Evolutionary conservation across 1,284 basidiomycete genomes (phyloP), one percentile per base, ranked within the genome.

Genomic region (Fomitopsis betulina): DNA sequence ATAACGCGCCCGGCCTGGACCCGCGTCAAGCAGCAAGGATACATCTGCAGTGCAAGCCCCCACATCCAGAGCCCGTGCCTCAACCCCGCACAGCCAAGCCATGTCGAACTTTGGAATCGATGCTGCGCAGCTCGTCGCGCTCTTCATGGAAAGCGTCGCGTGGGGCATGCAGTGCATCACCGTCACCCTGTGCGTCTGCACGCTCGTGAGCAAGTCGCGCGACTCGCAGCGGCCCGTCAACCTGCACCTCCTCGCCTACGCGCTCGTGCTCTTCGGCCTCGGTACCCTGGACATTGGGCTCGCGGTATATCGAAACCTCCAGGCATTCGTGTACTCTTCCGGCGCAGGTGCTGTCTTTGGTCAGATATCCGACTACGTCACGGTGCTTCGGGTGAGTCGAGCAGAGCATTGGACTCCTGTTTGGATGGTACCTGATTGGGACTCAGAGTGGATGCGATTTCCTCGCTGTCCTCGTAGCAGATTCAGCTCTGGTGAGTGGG

Each of bases 361-460:
- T 4, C 54, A 66, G 45, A 68, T 70, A 27, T 63, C 62, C 3
- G 53, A 63, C 30, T 69, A 66, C 66, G 57, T 67, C 32, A 69
- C 67, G 47, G 59, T 70, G 27, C 50, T 61, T 49, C 63, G 54
- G 33, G 54, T 56, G 33, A 25, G 54, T 45, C 6, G 1, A 15
- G 25, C 13, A 13, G 1, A 15, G 25, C 13, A 13, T 15, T 7
- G 9, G 17, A 25, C 21, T 6, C 19, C 19, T 9, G 10, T 5
- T 40, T 9, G 6, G 10, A 10, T 5, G 32, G 5, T 13, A 30
- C 5, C n/a, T 37, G 6, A 27, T 3, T 12, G 6, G 3, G n/a
- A 19, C 3, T 23, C 27, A 56, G 54, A 33, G 40, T 17, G 54
- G 37, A 25, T 50, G 54, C 43, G 30, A 35, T 19, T 49, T 49